Evolutionary conservation across 768 basidiomycete species (phyloP).

Genomic region (Mycena pura): DNA sequence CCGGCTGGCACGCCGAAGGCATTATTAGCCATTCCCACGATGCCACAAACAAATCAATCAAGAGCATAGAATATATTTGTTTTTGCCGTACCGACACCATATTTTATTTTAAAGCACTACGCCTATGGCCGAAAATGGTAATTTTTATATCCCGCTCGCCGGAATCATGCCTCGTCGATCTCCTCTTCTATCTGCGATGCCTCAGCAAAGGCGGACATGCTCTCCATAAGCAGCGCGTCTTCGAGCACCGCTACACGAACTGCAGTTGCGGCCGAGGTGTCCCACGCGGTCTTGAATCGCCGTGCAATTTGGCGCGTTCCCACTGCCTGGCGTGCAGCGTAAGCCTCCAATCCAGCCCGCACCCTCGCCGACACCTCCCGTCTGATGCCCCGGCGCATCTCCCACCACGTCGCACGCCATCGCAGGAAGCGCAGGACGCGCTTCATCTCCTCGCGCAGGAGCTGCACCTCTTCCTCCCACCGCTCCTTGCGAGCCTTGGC

Average conservation of each 20-base stretch:
- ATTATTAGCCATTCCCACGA: no score
- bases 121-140: no score
- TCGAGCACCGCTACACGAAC: not conserved
- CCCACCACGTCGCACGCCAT: conserved; percentile 1
- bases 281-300: not conserved
- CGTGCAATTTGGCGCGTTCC: not conserved
- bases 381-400: not conserved
- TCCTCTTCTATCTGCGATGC: no score
- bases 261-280: not conserved
- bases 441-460: conserved; percentile 20
- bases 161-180: no score
- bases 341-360: not conserved
- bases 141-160: no score
- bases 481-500: conserved; percentile 9
- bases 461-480: conserved; percentile 19
- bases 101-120: no score
- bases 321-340: not conserved
- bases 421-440: conserved; percentile 3
- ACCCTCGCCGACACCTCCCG: not conserved
- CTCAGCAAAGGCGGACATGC: no score
- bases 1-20: no score
- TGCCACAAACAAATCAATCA: no score
- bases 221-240: no score
- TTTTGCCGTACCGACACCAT: no score
- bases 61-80: no score